Evolutionary conservation across 768 basidiomycete genomes (phyloP).

Genomic region (Hortiboletus campestris): DNA sequence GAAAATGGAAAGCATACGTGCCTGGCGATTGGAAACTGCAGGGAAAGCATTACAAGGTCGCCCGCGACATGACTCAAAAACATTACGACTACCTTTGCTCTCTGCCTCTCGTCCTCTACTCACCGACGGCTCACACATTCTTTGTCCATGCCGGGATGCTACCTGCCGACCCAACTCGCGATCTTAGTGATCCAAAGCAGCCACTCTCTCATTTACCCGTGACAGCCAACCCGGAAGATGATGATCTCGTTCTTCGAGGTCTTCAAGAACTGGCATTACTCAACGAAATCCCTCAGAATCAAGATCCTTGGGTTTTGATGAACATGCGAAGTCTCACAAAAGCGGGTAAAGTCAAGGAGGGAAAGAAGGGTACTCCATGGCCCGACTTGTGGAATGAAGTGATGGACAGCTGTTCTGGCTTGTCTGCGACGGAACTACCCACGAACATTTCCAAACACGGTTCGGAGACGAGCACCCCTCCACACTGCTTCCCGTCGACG

Average conservation of each 20-base stretch:
- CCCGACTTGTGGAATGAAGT: conserved; percentile 68
- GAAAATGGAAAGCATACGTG: conserved; percentile 48
- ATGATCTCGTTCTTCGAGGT: conserved; percentile 39
- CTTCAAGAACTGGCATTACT: conserved; percentile 72
- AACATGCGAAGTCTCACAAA: conserved; percentile 40
- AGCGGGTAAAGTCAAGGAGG: conserved; percentile 32
- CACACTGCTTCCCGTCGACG: conserved; percentile 69
- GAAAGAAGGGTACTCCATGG: conserved; percentile 65
- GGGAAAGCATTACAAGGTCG: conserved; percentile 74
- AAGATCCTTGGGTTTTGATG: conserved; percentile 66
- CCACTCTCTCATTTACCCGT: conserved; percentile 67
- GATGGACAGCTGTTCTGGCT: conserved; percentile 59
- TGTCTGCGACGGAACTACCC: conserved; percentile 20
- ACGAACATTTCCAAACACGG: not conserved
- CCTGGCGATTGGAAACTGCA: conserved; percentile 75
- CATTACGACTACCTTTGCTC: conserved; percentile 72
- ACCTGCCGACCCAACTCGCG: conserved; percentile 60
- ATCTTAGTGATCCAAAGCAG: conserved; percentile 52
- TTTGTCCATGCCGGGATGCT: conserved; percentile 86
- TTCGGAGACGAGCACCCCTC: conserved; percentile 15
- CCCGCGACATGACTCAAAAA: conserved; percentile 56
- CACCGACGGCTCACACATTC: conserved; percentile 71
- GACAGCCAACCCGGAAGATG: conserved; percentile 25
- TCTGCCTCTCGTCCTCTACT: conserved; percentile 73
- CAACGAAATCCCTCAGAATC: conserved; percentile 69